Evolutionary conservation across 305 asterid species (phyloP).

Genomic region (Fraxinus floribunda): DNA sequence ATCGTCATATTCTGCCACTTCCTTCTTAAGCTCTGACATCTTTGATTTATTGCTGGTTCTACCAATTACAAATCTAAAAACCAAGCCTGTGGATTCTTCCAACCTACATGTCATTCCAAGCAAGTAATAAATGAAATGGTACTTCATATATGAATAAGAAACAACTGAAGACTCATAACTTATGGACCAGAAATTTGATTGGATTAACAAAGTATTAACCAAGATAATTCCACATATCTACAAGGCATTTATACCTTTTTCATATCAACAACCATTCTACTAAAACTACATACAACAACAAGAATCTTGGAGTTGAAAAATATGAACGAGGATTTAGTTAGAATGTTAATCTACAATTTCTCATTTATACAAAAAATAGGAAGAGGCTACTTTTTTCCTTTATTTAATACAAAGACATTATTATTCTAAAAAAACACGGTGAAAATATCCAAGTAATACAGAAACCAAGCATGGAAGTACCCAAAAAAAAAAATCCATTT

Average conservation of each 20-base stretch:
- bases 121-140: conserved; percentile 23
- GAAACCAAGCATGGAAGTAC: background rate
- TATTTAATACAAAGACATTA: background rate
- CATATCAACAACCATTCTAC: background rate
- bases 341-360: background rate
- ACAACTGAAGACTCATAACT: background rate
- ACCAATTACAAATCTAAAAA: conserved; percentile 84
- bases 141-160: background rate
- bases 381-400: background rate
- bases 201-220: background rate
- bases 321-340: background rate
- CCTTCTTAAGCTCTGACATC: conserved; percentile 82
- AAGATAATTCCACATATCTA: background rate
- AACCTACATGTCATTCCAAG: conserved; percentile 59
- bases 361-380: background rate
- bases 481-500: background rate
- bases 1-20: conserved; percentile 82
- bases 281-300: background rate
- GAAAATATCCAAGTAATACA: background rate
- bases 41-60: conserved; percentile 66
- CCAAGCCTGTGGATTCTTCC: conserved; percentile 98
- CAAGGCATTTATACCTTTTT: background rate
- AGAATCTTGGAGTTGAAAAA: background rate
- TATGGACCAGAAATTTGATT: background rate
- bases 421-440: background rate